Evolutionary conservation across 2,329 filamentous ascomycete species (phyloP), one percentile per base, ranked within the genome.

Genomic region (Neophaeococcomyces mojaviensis): DNA sequence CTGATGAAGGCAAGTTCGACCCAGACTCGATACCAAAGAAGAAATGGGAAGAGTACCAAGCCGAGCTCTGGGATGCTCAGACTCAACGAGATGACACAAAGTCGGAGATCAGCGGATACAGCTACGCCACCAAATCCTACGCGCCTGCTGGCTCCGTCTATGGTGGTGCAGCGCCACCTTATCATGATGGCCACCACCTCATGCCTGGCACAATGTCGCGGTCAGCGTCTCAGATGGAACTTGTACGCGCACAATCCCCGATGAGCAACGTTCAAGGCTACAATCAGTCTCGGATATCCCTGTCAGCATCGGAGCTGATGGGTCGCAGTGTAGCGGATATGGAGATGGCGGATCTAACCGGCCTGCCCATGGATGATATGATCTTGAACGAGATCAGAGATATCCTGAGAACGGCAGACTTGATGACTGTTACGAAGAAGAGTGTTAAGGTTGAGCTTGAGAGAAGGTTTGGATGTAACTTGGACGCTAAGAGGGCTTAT

Each of bases 401-500:
- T 61, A 95, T 98, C 53, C 72, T 98, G 51, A 79, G 82, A 57
- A 94, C 85, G 10, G 89, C 88, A 2, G 92, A 98, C 68, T 70
- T 98, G 61, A 98, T 98, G 92, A 89, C 80, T 3, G 87, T 98
- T 35, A 98, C 92, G 55, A 98, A 98, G 81, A 98, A 98, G 79
- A 88, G 86, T 58, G 86, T 98, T 68, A 97, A 97, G 76, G 70
- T 79, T 56, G 92, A 98, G 71, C 71, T 98, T 48, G 92, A 98
- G 74, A 80, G 81, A 60, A 79, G 89, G 52, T 98, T 98, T 61
- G 86, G 86, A 51, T 82, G 94, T 52, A 79, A 82, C 49, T 76
- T 98, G 49, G 89, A 97, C 63, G 74, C 81, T 44, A 94, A 87
- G 76, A 84, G 89, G 67, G 81, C 86, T 48, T 98, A 96, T 67